Conservation (phyloP, 208 protist genomes). For the Leptomonas pyrrhocoris region DNA sequence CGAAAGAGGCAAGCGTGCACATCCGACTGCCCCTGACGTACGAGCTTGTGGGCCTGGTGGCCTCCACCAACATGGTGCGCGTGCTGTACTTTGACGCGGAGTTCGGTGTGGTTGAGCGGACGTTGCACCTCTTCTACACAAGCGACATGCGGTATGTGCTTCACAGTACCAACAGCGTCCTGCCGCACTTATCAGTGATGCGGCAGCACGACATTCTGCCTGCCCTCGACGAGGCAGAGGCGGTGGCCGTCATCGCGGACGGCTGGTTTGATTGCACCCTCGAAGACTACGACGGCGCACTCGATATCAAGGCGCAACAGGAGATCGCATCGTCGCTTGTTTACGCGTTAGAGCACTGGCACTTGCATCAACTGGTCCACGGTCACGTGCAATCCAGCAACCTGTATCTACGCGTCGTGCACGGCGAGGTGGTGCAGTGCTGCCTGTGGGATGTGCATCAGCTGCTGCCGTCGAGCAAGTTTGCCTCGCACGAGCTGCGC, state of each 20-base stretch:
- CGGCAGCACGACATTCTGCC: constrained; percentile 63
- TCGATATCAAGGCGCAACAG: constrained; percentile 25
- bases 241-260: constrained; percentile 62
- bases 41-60: constrained; percentile 63
- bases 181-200: constrained; percentile 66
- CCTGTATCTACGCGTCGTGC: constrained; percentile 64
- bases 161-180: constrained; percentile 43
- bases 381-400: constrained; percentile 75
- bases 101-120: constrained; percentile 56
- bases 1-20: constrained; percentile 23
- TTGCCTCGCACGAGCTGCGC: constrained; percentile 55
- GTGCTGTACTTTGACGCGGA: constrained; percentile 56
- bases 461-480: constrained; percentile 43
- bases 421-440: constrained; percentile 52
- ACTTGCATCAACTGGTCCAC: constrained; percentile 76
- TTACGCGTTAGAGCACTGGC: constrained; percentile 86
- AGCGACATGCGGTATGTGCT: constrained; percentile 40
- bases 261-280: constrained; percentile 84
- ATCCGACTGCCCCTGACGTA: constrained; percentile 63
- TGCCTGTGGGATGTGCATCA: constrained; percentile 61
- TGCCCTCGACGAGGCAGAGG: constrained; percentile 32
- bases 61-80: constrained; percentile 55
- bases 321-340: constrained; percentile 67
- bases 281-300: constrained; percentile 21
- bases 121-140: constrained; percentile 61